Evolutionary conservation across 73 alveolate genomes (phyloP).

Genomic region (Effrenium voratum): DNA sequence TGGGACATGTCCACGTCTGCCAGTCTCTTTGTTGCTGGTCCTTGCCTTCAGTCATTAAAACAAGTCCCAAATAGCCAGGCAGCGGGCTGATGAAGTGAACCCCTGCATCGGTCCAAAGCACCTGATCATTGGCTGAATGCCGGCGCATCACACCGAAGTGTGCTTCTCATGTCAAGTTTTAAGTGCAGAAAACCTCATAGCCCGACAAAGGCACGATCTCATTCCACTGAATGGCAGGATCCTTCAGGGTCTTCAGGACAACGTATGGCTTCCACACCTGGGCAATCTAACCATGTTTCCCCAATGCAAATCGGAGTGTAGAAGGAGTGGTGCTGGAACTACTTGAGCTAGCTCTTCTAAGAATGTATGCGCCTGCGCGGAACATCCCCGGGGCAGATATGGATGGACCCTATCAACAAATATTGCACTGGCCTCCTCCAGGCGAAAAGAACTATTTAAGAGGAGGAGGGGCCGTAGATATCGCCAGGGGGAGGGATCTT

Average conservation of each 20-base stretch:
- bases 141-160: background rate
- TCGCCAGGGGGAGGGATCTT: too few species aligned
- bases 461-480: too few species aligned
- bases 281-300: too few species aligned
- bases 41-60: background rate
- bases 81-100: constrained; percentile 67
- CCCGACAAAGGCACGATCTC: constrained; percentile 55
- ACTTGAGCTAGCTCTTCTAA: too few species aligned
- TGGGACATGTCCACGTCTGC: background rate
- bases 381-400: too few species aligned
- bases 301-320: too few species aligned
- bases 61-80: background rate
- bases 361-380: too few species aligned
- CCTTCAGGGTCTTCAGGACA: constrained; percentile 58
- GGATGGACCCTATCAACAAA: too few species aligned
- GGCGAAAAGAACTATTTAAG: too few species aligned
- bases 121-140: background rate
- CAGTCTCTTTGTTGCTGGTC: background rate
- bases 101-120: constrained; percentile 92
- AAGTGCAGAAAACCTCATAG: too few species aligned
- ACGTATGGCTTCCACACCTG: constrained; percentile 93
- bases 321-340: too few species aligned
- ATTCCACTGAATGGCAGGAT: constrained; percentile 44
- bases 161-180: background rate
- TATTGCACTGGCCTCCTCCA: too few species aligned